Conservation (phyloP, 1,139 yeast species). For the Candida mesenterica region DNA sequence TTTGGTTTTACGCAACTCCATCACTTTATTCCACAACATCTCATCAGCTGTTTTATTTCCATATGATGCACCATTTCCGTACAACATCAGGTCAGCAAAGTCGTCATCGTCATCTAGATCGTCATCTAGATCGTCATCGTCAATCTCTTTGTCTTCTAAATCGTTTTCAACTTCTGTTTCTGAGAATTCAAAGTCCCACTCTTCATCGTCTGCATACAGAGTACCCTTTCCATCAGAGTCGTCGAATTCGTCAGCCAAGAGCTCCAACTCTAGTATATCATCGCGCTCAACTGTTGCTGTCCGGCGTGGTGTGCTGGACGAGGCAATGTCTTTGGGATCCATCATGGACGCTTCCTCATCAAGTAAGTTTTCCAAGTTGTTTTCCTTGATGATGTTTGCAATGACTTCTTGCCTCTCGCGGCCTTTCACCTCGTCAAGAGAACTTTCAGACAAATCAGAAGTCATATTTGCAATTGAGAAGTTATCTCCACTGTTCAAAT, state of each 20-base stretch:
- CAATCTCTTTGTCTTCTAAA: constrained; percentile 8
- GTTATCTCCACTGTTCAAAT: too few relatives aligned
- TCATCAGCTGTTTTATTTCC: constrained; percentile 17
- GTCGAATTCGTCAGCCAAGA: constrained; percentile 54
- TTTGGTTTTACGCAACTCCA: constrained; percentile 19
- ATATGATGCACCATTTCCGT: constrained; percentile 18
- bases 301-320: constrained; percentile 9
- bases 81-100: constrained; percentile 26
- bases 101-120: constrained; percentile 20
- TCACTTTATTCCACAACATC: constrained; percentile 32
- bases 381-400: constrained; percentile 16
- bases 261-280: constrained; percentile 38
- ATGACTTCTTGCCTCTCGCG: constrained; percentile 12
- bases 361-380: constrained; percentile 10
- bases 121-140: constrained; percentile 13
- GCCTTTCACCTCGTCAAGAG: constrained; percentile 9
- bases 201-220: constrained; percentile 37
- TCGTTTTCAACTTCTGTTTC: constrained; percentile 12
- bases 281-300: constrained; percentile 18
- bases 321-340: constrained; percentile 1
- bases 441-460: constrained; percentile 11
- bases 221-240: constrained; percentile 31
- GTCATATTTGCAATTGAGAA: constrained; percentile 5
- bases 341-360: not conserved
- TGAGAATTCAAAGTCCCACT: constrained; percentile 34